Conservation (phyloP, 2,329 filamentous ascomycete species). For the Zymoseptoria brevis region DNA sequence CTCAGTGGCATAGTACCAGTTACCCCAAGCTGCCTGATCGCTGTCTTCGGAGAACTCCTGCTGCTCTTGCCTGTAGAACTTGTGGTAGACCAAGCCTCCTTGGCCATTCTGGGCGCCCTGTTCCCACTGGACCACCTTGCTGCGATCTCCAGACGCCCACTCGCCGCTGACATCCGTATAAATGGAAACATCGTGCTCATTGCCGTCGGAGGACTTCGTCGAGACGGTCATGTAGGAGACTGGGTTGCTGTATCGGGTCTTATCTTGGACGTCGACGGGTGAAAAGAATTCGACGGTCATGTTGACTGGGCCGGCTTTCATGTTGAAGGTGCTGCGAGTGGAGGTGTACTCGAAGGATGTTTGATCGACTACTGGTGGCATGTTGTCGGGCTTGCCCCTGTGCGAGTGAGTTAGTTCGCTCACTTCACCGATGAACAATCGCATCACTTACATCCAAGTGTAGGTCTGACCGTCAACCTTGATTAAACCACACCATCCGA, state of each 20-base stretch:
- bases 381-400: constrained; percentile 44
- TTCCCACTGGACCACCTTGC: constrained; percentile 54
- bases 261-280: constrained; percentile 58
- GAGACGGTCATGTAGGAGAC: constrained; percentile 63
- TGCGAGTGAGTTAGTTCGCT: neutral
- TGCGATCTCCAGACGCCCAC: constrained; percentile 59
- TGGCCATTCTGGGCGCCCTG: constrained; percentile 33
- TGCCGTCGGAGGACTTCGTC: constrained; percentile 55
- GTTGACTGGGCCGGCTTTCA: constrained; percentile 54
- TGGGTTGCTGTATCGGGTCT: constrained; percentile 58
- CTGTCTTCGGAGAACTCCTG: constrained; percentile 40
- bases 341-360: constrained; percentile 61
- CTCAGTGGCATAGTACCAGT: constrained; percentile 46
- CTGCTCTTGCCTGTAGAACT: constrained; percentile 42
- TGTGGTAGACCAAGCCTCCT: constrained; percentile 52
- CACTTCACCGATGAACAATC: neutral
- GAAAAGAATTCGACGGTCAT: constrained; percentile 65
- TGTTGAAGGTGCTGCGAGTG: constrained; percentile 61
- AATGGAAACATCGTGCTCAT: constrained; percentile 56
- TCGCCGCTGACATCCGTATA: constrained; percentile 63
- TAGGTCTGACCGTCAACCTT: constrained; percentile 57
- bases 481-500: constrained; percentile 62
- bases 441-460: constrained; percentile 51
- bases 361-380: constrained; percentile 48
- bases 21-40: constrained; percentile 47